Evolutionary conservation across 306 rosid genomes (phyloP), one percentile per base, ranked within the genome.

Genomic region (Lagenaria siceraria): DNA sequence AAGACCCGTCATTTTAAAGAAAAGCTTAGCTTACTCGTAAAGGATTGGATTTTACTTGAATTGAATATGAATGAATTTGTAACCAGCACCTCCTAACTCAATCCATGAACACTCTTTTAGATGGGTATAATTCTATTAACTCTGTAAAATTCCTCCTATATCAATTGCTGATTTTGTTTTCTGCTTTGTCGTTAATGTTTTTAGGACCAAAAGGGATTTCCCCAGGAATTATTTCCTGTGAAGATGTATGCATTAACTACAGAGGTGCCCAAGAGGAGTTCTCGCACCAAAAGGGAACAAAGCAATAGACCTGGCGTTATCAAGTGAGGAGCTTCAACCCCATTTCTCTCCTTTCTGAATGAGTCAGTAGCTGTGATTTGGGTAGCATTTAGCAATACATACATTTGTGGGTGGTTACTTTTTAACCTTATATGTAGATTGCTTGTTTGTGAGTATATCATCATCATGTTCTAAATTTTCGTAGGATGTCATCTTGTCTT

Each of bases 161-260:
- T 52, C 31, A 13, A 10, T 53, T n/a, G 54, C n/a, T 12, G 14
- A 29, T 10, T 22, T 8, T 25, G 10, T 46, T 51, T 51, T 51
- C 21, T 48, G 5, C 7, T 24, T 70, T 22, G 17, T 71, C 1
- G 22, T 8, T 46, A 0, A 15, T 71, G 59, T 6, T 64, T 79
- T 63, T 92, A 95, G 99, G 97, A 95, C 83, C 99, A 95, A 82
- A 86, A 35, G 84, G 97, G 97, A 78, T 85, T 89, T 82, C 99
- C 97, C 0, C 71, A 83, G 51, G 97, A 33, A 75, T 80, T 95
- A 77, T 95, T 92, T 71, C 87, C 96, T 7, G 99, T 95, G 81
- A 95, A 92, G 89, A 95, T 92, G 87, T 92, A 95, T 79, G 99
- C 97, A 52, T 84, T 95, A 82, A 85, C 84, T 25, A 85, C 88